These are phyloP conservation scores for Trichoderma breve DNA, from an alignment of 2,329 filamentous ascomycete species.

Conservation along the genomic window DNA sequence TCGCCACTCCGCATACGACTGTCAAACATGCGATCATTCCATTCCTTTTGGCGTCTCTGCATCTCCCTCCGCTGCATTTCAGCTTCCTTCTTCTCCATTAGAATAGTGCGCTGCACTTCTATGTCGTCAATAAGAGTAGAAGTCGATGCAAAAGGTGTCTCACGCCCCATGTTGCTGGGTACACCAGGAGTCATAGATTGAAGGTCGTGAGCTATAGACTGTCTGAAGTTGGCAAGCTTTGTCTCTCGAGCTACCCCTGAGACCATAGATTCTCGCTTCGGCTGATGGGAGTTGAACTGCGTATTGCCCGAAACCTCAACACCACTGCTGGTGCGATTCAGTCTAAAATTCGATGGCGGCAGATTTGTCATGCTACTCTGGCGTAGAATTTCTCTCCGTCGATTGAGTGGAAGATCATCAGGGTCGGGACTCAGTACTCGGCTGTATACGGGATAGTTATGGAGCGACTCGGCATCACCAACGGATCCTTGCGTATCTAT, in stretches of 20 bases:
- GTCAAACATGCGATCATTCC: conserved; percentile 64
- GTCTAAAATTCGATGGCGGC: conserved; percentile 28
- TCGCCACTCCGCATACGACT: conserved; percentile 73
- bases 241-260: conserved; percentile 51
- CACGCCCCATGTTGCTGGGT: conserved; percentile 34
- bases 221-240: conserved; percentile 65
- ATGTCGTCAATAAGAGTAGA: conserved; percentile 40
- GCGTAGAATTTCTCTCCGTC: conserved; percentile 62
- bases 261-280: conserved; percentile 45
- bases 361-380: conserved; percentile 45
- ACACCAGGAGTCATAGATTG: conserved; percentile 40
- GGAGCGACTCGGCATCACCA: conserved; percentile 44
- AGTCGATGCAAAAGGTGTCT: conserved; percentile 39
- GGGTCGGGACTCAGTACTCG: conserved; percentile 42
- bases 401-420: conserved; percentile 70
- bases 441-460: conserved; percentile 37
- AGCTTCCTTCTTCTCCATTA: conserved; percentile 63
- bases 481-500: conserved; percentile 28
- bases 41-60: conserved; percentile 55
- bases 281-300: conserved; percentile 55
- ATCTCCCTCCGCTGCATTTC: conserved; percentile 59
- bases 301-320: conserved; percentile 35
- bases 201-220: conserved; percentile 63
- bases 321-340: conserved; percentile 24
- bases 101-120: conserved; percentile 52